Base-by-base conservation (phyloP, 192 early-diverging fungal species). In the Powellomyces hirtus region DNA sequence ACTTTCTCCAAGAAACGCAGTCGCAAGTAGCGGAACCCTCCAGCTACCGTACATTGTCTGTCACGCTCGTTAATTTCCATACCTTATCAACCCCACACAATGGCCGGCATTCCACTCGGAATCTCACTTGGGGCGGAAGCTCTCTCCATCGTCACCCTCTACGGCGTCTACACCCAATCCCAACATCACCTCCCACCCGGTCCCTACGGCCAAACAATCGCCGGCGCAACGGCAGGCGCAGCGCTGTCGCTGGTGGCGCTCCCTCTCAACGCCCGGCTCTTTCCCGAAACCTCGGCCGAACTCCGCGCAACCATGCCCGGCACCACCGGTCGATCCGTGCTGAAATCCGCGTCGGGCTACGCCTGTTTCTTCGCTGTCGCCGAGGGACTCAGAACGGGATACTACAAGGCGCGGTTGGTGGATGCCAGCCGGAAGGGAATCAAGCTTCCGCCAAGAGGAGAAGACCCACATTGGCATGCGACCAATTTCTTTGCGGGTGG, bases 401-500 rank as follows among this genome's bases (percentile, higher is more conserved):
- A 60, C 62, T 64, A 64, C 62, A 72, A 64, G 46, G 70, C 70
- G 16, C 33, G 70, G 30, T 29, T 64, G 33, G 55, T 49, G 22
- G 70, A 38, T 20, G 70, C 70, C 5, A 6, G 20, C 8, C 34
- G 70, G 11, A 58, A 1, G 50, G 62, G 38, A 56, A 44, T 10
- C 18, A n/a, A n/a, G 36, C 46, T 72, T 2, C 61, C 67, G 7
- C 40, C 56, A 14, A 20, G 67, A 14, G 20, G 22, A 16, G 55
- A 72, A 18, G 70, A 72, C 24, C 26, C 38, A 8, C 44, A 44
- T 16, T 72, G 61, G 61, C 62, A 72, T 37, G 16, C 40, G n/a
- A 72, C 70, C 26, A 72, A 72, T 37, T 72, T 72, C 45, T 38
- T 59, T 13, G 62, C 62, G 20, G 70, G 70, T 24, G 70, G 62